Conservation (phyloP, 768 basidiomycete species). For the Agaricus sinodeliciosus region DNA sequence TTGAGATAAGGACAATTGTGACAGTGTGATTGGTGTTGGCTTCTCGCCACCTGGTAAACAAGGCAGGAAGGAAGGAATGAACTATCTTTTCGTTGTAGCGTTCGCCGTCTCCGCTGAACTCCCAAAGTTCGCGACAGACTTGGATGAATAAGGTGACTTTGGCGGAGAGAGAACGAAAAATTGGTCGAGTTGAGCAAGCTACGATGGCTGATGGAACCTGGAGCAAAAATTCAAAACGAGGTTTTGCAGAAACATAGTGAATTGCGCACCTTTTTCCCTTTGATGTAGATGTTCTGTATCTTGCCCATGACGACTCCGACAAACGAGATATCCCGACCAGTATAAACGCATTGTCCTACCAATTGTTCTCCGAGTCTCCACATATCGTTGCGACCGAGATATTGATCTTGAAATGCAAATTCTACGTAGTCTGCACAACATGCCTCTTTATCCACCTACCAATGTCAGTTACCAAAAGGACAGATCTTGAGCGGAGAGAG, state of each 20-base stretch:
- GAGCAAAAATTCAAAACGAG: background rate
- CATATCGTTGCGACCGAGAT: constrained; percentile 94
- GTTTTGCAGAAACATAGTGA: constrained; percentile 1
- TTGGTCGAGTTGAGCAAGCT: constrained; percentile 75
- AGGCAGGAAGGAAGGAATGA: constrained; percentile 88
- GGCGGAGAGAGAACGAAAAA: constrained; percentile 88
- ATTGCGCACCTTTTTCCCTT: constrained; percentile 50
- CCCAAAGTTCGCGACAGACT: constrained; percentile 94
- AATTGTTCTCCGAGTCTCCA: constrained; percentile 86
- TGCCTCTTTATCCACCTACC: constrained; percentile 59
- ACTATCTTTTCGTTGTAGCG: constrained; percentile 97
- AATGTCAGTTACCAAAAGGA: constrained; percentile 1
- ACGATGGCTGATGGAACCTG: constrained; percentile 81
- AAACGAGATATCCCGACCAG: constrained; percentile 80
- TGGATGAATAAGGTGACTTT: constrained; percentile 94
- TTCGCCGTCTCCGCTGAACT: constrained; percentile 94
- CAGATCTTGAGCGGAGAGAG: constrained; percentile 12
- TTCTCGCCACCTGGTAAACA: constrained; percentile 81
- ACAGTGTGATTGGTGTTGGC: constrained; percentile 88
- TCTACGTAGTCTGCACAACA: constrained; percentile 77
- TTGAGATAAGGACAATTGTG: constrained; percentile 89
- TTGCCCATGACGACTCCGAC: constrained; percentile 79
- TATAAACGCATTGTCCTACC: constrained; percentile 74
- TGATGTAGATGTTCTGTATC: constrained; percentile 72
- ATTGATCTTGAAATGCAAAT: constrained; percentile 90